These are phyloP conservation scores for Ogataea haglerorum DNA, from an alignment of 805 yeast genomes.

Conservation along the genomic window DNA sequence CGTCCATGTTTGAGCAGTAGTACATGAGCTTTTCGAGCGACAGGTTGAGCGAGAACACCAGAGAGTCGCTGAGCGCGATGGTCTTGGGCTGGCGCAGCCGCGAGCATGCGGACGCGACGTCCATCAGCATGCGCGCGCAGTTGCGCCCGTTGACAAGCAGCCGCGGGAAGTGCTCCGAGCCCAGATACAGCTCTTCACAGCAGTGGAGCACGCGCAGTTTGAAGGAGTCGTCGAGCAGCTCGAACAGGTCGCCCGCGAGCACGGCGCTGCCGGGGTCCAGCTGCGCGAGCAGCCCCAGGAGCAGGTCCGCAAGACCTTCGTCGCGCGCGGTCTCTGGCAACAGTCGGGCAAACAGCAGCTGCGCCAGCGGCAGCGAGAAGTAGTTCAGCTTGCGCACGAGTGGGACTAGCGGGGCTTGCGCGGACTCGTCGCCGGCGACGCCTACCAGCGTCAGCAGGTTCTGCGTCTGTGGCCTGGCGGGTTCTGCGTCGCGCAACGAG, in stretches of 20 bases:
- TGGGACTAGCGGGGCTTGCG: constrained; percentile 2
- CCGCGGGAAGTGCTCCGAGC: constrained; percentile 39
- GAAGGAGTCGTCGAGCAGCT: constrained; percentile 31
- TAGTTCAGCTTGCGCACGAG: constrained; percentile 32
- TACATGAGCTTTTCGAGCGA: constrained; percentile 38
- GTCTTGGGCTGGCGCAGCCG: constrained; percentile 24
- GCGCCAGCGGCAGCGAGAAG: constrained; percentile 42
- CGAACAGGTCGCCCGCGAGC: constrained; percentile 39
- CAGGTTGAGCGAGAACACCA: constrained; percentile 39
- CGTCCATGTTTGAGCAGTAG: constrained; percentile 28
- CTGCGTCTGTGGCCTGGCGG: constrained; percentile 13
- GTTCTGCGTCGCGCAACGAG: constrained; percentile 14
- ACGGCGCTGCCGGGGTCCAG: constrained; percentile 14
- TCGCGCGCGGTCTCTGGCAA: constrained; percentile 24
- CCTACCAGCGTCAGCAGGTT: constrained; percentile 14
- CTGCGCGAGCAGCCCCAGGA: constrained; percentile 14
- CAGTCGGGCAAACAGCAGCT: constrained; percentile 35
- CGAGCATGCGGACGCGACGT: constrained; percentile 46
- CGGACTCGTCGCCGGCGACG: constrained; percentile 2
- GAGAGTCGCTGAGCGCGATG: constrained; percentile 34
- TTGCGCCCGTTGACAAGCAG: constrained; percentile 24
- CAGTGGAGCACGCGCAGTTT: constrained; percentile 34
- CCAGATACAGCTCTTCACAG: constrained; percentile 40
- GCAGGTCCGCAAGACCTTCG: constrained; percentile 10
- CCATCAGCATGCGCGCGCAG: constrained; percentile 39